Evolutionary conservation across 768 basidiomycete genomes (phyloP).

Genomic region (Amanita thiersii): DNA sequence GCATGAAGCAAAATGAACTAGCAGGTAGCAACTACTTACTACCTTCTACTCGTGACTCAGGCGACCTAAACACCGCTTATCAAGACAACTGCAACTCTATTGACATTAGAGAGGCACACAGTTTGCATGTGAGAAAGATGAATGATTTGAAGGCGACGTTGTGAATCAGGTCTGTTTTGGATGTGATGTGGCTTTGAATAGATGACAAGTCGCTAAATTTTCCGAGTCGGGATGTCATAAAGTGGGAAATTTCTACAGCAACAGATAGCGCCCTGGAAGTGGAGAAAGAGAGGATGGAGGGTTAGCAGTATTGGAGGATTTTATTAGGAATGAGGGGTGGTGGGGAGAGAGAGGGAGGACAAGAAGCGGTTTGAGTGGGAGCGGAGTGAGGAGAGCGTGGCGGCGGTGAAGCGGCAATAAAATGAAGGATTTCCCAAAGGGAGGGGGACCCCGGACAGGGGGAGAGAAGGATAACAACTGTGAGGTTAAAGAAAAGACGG

Average conservation of each 20-base stretch:
- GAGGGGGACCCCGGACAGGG: slow-evolving; percentile 9
- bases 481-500: slow-evolving; percentile 5
- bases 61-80: too few species aligned
- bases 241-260: not conserved
- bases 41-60: too few species aligned
- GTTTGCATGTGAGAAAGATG: too few species aligned
- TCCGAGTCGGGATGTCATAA: not conserved
- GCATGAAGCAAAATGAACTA: too few species aligned
- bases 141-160: too few species aligned
- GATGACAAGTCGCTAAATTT: not conserved
- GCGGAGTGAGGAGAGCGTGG: not conserved
- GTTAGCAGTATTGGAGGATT: not conserved
- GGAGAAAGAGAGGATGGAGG: not conserved
- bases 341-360: not conserved
- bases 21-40: too few species aligned
- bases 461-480: slow-evolving; percentile 2
- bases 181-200: too few species aligned
- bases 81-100: too few species aligned
- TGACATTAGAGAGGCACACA: too few species aligned
- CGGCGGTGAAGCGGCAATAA: not conserved
- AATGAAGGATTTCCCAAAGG: not conserved
- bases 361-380: not conserved
- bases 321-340: not conserved
- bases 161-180: too few species aligned
- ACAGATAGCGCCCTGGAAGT: not conserved